Evolutionary conservation across 805 yeast genomes (phyloP).

Genomic region (Myxozyma monticola): DNA sequence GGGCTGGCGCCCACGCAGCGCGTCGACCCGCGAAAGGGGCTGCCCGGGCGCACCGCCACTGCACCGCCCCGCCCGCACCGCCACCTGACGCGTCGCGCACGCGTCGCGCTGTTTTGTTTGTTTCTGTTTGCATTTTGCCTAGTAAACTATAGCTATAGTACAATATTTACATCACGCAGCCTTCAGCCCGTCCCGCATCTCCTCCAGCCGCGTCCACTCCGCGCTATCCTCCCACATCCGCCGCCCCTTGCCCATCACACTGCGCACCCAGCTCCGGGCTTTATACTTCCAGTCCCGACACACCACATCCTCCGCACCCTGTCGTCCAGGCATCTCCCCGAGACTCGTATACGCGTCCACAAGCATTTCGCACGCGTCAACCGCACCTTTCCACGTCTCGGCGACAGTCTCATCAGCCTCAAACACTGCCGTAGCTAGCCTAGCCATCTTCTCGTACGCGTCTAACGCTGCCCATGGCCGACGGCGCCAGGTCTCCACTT

Average conservation of each 20-base stretch:
- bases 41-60: not conserved
- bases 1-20: slow-evolving; percentile 1
- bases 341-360: slow-evolving; percentile 82
- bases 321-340: slow-evolving; percentile 64
- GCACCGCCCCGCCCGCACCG: no score
- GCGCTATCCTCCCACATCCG: slow-evolving; percentile 75
- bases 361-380: slow-evolving; percentile 73
- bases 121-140: not conserved
- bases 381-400: slow-evolving; percentile 71
- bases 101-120: no score
- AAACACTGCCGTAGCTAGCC: slow-evolving; percentile 59
- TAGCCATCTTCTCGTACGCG: slow-evolving; percentile 80
- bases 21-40: not conserved
- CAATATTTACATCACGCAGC: no score
- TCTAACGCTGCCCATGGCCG: slow-evolving; percentile 87
- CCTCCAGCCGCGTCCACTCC: slow-evolving; percentile 68
- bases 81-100: no score
- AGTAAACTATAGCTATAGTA: no score
- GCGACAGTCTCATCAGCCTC: slow-evolving; percentile 67
- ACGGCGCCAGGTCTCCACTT: slow-evolving; percentile 81
- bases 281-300: slow-evolving; percentile 92
- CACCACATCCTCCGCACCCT: slow-evolving; percentile 61
- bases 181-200: slow-evolving; percentile 48
- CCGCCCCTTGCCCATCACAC: slow-evolving; percentile 77
- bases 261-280: slow-evolving; percentile 68